Evolutionary conservation across 169 alveolate genomes (phyloP).

Genomic region (Plasmodium chabaudi): DNA sequence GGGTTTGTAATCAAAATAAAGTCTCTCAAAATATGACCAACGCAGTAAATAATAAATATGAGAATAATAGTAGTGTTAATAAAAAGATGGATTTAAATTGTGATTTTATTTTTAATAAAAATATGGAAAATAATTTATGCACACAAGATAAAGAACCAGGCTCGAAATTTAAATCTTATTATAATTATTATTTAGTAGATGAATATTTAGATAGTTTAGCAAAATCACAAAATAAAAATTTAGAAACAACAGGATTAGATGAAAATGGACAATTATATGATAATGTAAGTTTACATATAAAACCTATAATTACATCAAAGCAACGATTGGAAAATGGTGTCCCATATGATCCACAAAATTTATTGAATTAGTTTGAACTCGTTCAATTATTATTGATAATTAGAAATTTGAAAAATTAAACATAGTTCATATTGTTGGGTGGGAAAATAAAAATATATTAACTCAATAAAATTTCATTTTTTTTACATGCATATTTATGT

Average conservation of each 20-base stretch:
- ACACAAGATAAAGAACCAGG: constrained; percentile 29
- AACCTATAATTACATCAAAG: constrained; percentile 53
- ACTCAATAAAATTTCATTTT: too few species aligned
- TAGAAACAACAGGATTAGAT: constrained; percentile 70
- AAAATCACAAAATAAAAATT: constrained; percentile 51
- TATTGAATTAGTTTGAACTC: constrained; percentile 16
- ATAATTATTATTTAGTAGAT: constrained; percentile 74
- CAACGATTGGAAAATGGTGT: constrained; percentile 67
- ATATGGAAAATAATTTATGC: too few species aligned
- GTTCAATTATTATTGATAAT: too few species aligned
- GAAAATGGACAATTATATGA: constrained; percentile 72
- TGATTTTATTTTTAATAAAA: constrained; percentile 9
- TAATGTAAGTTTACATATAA: constrained; percentile 62
- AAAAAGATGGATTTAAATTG: background rate
- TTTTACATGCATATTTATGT: too few species aligned
- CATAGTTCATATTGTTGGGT: too few species aligned
- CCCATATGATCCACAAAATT: constrained; percentile 57
- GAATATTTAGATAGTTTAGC: constrained; percentile 62
- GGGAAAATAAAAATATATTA: too few species aligned
- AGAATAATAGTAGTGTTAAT: background rate
- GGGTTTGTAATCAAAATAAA: constrained; percentile 44
- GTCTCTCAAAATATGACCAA: constrained; percentile 15
- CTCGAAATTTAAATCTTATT: constrained; percentile 66
- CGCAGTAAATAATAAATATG: background rate
- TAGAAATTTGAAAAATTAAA: too few species aligned